Evolutionary conservation across 192 early-diverging fungal genomes (phyloP), one percentile per base, ranked within the genome.

Genomic region (Oehlia diaphana): DNA sequence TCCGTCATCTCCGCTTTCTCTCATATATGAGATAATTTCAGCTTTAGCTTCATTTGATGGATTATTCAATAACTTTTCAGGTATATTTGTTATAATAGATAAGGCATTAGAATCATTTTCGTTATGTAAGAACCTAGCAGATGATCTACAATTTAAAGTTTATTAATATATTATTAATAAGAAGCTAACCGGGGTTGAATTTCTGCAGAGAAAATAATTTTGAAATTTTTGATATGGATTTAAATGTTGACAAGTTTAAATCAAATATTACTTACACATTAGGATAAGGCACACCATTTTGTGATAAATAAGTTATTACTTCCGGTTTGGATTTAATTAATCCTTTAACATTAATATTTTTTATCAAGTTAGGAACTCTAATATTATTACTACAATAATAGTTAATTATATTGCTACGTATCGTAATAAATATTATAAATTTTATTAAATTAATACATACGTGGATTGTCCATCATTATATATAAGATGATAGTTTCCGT

Each of bases 1-100:
- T 47, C 78, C 72, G 44, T 86, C 83, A 64, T 86, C 85, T 12
- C 72, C 65, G 67, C 81, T 74, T 6, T 83, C 83, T 58, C 87
- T 72, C 82, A 86, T 84, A 79, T 82, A 88, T 44, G 87, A 84
- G 63, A 82, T 79, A 26, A 88, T 78, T 63, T 88, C 82, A 77
- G 80, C 80, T 19, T 81, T 47, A 47, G 7, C 10, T 33, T 53
- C 26, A 50, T 75, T 26, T 63, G 5, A 1, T 4, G 19, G 23
- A 74, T 58, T 61, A 33, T 26, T 33, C 9, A 74, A 31, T 58
- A 75, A 63, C 19, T 61, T 19, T 37, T 75, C 74, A 8, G 74
- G 74, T n/a, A 63, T 42, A 63, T 75, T 75, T 42, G 58, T 42
- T 39, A 63, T 42, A 39, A 75, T 63, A 16, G 74, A 75, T 39